phyloP scores from a whole-genome alignment of 495 filamentous ascomycete genomes.

The Glutinoglossum americanum region DNA sequence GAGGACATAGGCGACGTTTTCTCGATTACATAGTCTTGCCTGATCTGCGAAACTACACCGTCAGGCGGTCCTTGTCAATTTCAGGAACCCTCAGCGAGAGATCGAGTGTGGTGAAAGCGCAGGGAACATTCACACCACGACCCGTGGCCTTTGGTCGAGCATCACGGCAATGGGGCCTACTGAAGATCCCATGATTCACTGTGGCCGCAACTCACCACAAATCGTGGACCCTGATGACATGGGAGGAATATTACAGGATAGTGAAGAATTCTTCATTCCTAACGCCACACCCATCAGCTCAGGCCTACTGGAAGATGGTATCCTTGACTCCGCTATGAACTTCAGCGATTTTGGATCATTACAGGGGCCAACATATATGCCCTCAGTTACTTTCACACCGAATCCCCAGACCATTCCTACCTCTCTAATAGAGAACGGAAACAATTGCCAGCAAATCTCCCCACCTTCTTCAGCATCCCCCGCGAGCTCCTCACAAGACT shows the following conservation, averaged over 20 bases:
- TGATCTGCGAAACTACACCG: too few species aligned
- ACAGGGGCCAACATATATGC: not conserved
- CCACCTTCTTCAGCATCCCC: slow-evolving; percentile 18
- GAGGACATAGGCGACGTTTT: too few species aligned
- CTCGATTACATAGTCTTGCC: too few species aligned
- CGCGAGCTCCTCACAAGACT: slow-evolving; percentile 24
- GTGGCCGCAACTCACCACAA: slow-evolving; percentile 5
- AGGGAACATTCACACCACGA: not conserved
- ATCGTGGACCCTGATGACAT: slow-evolving; percentile 16
- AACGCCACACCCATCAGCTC: slow-evolving; percentile 8
- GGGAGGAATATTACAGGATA: slow-evolving; percentile 15
- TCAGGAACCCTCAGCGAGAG: not conserved
- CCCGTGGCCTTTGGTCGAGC: not conserved
- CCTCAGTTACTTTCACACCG: not conserved
- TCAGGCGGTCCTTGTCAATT: too few species aligned
- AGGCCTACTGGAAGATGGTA: slow-evolving; percentile 7
- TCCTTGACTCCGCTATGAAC: not conserved
- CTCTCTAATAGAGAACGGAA: not conserved
- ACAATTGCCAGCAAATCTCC: slow-evolving; percentile 11
- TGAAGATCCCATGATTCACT: not conserved
- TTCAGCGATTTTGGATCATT: slow-evolving; percentile 4
- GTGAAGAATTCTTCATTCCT: slow-evolving; percentile 19
- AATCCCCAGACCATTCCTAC: not conserved
- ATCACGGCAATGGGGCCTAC: not conserved
- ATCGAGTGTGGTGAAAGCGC: not conserved